These are phyloP conservation scores for Brassica hybrid DNA, from an alignment of 441 rosid genomes.

Conservation along the genomic window DNA sequence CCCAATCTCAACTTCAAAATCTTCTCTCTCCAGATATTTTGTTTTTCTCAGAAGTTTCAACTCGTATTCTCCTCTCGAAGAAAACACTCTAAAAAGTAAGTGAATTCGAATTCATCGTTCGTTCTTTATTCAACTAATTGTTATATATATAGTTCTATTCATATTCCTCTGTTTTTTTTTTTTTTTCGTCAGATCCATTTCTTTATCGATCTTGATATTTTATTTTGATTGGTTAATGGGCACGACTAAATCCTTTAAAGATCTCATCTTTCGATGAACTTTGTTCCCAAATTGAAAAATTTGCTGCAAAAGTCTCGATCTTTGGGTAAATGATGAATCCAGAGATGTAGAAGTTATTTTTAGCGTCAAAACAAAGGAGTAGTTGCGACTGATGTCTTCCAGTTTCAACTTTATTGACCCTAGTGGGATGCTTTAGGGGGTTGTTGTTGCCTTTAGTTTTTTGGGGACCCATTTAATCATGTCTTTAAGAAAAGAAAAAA, in stretches of 20 bases:
- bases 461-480: conserved; percentile 35
- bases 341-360: conserved; percentile 13
- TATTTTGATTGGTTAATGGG: conserved; percentile 18
- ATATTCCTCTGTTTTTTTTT: conserved; percentile 15
- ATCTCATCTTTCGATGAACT: conserved; percentile 28
- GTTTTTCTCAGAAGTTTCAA: conserved; percentile 19
- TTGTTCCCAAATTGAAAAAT: not conserved
- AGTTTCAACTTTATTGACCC: conserved; percentile 45
- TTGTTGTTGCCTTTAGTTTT: conserved; percentile 28
- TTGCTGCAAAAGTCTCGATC: conserved; percentile 25
- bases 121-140: not conserved
- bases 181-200: conserved; percentile 26
- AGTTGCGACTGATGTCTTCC: conserved; percentile 35
- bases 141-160: conserved; percentile 13
- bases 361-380: conserved; percentile 37
- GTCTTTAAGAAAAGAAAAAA: not conserved
- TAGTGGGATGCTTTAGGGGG: conserved; percentile 39
- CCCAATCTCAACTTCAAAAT: conserved; percentile 6
- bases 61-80: conserved; percentile 11
- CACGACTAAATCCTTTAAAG: not conserved
- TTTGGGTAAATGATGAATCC: conserved; percentile 17
- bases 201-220: not conserved
- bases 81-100: conserved; percentile 20
- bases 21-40: no score
- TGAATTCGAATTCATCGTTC: not conserved